These are phyloP conservation scores for Astraeus odoratus DNA, from an alignment of 768 basidiomycete species.

Conservation along the genomic window DNA sequence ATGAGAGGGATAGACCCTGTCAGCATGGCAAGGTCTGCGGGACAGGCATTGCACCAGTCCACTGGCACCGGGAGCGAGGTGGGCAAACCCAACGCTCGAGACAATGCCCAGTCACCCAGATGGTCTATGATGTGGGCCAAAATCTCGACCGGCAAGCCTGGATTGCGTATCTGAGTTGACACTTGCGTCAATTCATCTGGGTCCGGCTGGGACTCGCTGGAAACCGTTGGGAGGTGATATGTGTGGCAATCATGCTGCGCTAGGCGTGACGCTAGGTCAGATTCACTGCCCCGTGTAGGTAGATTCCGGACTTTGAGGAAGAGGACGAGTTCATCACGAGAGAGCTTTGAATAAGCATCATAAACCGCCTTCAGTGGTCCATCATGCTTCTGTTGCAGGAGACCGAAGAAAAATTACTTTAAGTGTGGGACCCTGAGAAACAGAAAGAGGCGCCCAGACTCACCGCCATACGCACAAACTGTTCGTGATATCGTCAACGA, in stretches of 20 bases:
- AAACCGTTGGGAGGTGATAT: conserved; percentile 47
- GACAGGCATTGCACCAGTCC: conserved; percentile 67
- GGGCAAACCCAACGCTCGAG: conserved; percentile 68
- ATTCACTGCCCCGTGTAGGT: conserved; percentile 54
- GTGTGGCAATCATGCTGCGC: conserved; percentile 70
- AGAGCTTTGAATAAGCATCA: conserved; percentile 63
- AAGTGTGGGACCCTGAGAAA: conserved; percentile 11
- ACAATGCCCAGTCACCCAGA: conserved; percentile 79
- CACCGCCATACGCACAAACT: conserved; percentile 34
- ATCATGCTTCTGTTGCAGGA: conserved; percentile 16
- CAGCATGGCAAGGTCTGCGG: conserved; percentile 68
- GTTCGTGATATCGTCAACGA: neutral
- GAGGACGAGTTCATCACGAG: conserved; percentile 60
- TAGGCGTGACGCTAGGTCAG: conserved; percentile 63
- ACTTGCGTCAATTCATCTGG: conserved; percentile 16
- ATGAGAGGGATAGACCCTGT: conserved; percentile 54
- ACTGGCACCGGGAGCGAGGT: conserved; percentile 58
- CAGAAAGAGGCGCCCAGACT: conserved; percentile 13
- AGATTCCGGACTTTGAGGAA: conserved; percentile 70
- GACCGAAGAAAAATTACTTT: conserved; percentile 23
- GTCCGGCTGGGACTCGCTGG: conserved; percentile 24
- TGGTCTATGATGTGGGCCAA: conserved; percentile 72
- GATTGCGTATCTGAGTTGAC: conserved; percentile 30
- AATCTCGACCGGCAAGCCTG: conserved; percentile 71
- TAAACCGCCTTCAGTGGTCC: conserved; percentile 40